These are phyloP conservation scores for Coelastrella sp. DNA, from an alignment of 139 green algal genomes.

Conservation along the genomic window DNA sequence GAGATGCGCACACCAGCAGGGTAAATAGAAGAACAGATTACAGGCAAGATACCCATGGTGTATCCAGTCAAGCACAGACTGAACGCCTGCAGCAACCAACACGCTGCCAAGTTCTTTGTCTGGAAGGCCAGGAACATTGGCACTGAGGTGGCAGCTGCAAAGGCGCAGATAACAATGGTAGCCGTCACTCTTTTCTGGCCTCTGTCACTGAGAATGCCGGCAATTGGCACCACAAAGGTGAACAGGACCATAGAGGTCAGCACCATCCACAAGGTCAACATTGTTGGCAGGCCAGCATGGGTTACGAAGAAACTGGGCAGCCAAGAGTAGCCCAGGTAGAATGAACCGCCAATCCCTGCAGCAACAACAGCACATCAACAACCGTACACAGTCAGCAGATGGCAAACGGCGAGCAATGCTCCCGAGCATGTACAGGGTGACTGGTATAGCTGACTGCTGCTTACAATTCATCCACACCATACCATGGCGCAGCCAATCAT, in stretches of 20 bases:
- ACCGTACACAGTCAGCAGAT: too few species aligned
- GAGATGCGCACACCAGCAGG: slow-evolving; percentile 47
- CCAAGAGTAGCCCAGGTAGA: slow-evolving; percentile 45
- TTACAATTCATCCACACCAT: too few species aligned
- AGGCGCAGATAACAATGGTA: slow-evolving; percentile 12
- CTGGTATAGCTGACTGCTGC: too few species aligned
- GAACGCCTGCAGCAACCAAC: slow-evolving; percentile 31
- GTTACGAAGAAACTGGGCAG: slow-evolving; percentile 23
- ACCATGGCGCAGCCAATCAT: too few species aligned
- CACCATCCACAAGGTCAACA: slow-evolving; percentile 31
- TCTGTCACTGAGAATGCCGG: slow-evolving; percentile 16
- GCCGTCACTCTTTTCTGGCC: slow-evolving; percentile 13
- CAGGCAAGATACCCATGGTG: slow-evolving; percentile 34
- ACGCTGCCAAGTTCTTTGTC: slow-evolving; percentile 14
- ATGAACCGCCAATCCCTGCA: slow-evolving; percentile 32
- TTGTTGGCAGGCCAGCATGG: not conserved
- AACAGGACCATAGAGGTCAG: slow-evolving; percentile 40
- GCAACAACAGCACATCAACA: not conserved
- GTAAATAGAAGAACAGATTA: slow-evolving; percentile 34
- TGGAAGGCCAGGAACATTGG: slow-evolving; percentile 47
- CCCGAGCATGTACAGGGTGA: too few species aligned
- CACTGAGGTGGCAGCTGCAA: not conserved
- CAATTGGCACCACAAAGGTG: slow-evolving; percentile 39
- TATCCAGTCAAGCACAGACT: slow-evolving; percentile 18
- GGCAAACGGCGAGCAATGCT: too few species aligned